phyloP scores from a whole-genome alignment of 495 filamentous ascomycete genomes.

The Aspergillus coremiiformis region DNA sequence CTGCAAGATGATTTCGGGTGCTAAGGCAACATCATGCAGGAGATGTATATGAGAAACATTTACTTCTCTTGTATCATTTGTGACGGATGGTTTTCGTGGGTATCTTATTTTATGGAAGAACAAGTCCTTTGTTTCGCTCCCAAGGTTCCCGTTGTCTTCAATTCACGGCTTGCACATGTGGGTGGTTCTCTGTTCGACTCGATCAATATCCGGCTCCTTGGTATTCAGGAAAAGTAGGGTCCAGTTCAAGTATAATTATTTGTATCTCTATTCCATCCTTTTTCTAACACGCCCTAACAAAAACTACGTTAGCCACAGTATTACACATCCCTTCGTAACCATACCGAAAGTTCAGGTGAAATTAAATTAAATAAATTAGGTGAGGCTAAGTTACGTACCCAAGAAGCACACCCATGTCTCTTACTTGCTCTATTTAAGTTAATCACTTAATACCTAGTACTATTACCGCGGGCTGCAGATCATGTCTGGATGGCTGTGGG shows the following conservation, averaged over 20 bases:
- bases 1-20: neutral
- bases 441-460: too few relatives aligned
- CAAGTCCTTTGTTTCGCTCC: neutral
- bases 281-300: too few relatives aligned
- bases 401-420: too few relatives aligned
- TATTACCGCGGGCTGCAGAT: too few relatives aligned
- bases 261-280: neutral
- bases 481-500: too few relatives aligned
- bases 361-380: neutral
- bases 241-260: neutral
- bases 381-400: neutral
- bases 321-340: neutral
- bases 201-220: neutral
- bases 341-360: neutral
- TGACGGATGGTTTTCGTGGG: neutral
- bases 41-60: neutral
- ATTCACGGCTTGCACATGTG: neutral
- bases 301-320: neutral
- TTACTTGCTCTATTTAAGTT: too few relatives aligned
- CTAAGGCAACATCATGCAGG: neutral
- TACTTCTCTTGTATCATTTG: neutral
- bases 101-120: neutral
- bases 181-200: neutral
- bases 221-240: neutral
- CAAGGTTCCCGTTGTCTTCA: too few relatives aligned